Base-by-base conservation (phyloP, 169 alveolate species). In the Toxoplasma gondii region DNA sequence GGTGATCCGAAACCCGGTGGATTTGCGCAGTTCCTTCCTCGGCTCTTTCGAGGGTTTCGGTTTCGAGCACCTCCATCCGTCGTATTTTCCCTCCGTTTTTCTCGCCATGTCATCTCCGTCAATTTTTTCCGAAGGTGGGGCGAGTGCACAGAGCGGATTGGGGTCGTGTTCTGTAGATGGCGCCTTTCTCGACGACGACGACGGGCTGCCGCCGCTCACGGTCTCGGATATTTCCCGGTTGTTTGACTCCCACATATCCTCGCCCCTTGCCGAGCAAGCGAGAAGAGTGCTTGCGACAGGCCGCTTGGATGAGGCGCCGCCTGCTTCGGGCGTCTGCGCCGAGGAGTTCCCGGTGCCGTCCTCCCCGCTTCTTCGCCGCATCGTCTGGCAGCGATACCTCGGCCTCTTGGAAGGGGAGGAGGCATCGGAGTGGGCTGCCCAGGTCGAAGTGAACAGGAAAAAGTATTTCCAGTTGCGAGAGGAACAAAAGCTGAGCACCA, bases 321-420 rank as follows among this genome's bases (percentile, higher is more conserved):
- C 67, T 19, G 9, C 74, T 64, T 64, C 74, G 27, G 43, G 45
- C 12, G 9, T 19, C 22, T 78, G 44, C 45, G 44, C 39, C 39
- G 86, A 38, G 1, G 1, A 1, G 27, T 45, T 78, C 86, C n/a
- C 86, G 29, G 27, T 22, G 17, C 17, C 86, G 45, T 38, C 39
- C 10, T 69, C 31, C 34, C 88, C 94, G n/a, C 43, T 83, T 31
- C 78, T 92, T 36, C 64, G 94, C 87, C 87, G 94, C 70, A 54
- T 92, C 64, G 78, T 49, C 34, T 92, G 94, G 94, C 87, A 36
- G n/a, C 83, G 94, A 36, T 88, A 74, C 82, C 87, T 92, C 17
- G 88, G 92, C 36, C 58, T 92, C 74, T 39, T 92, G 74, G 54
- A 54, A 19, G 94, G 92, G 31, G 92, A 36, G 36, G 74, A 67